Base-by-base conservation (phyloP, 2,329 filamentous ascomycete genomes). In the Fusarium burgessii region DNA sequence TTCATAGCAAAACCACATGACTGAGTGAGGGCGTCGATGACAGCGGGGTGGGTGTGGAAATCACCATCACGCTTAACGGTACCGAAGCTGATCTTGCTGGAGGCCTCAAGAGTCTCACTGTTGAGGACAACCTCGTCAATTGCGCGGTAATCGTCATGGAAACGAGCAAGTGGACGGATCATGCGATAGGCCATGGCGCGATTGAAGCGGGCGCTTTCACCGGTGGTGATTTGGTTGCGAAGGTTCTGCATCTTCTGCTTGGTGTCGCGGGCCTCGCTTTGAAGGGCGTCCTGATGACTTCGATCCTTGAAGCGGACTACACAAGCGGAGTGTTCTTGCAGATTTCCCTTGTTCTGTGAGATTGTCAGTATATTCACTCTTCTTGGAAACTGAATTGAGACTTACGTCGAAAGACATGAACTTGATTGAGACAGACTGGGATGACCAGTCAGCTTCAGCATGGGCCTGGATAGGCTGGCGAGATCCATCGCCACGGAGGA, bases 1-100 rank as follows among this genome's bases (percentile, higher is more conserved):
- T 74, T 74, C 72, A 74, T 74, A 10, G 72, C 59, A n/a, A 74
- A 74, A 1, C 72, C 72, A 7, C 72, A 74, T 0, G 72, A 72
- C 23, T 74, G 72, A 0, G 72, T 74, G 4, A 74, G 52, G 1
- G 72, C 58, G 13, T 74, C 72, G 7, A 74, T 74, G 11, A 74
- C 58, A 12, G 72, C 72, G 3, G 72, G 72, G 12, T 74, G 72
- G 12, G 70, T 73, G 25, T 73, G 66, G 20, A 64, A 74, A 14
- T 71, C 41, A 0, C 72, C 72, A 0, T 69, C 70, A 0, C 67
- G 70, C 38, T 74, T 71, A 0, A 74, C 58, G 1, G 59, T 73
- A 1, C 70, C 63, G 7, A 74, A 74, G 4, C 72, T 74, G n/a
- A 74, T 62, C 20, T 45, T 50, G 2, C 70, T 71, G 0, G 51